Evolutionary conservation across 2,329 filamentous ascomycete species (phyloP), one percentile per base, ranked within the genome.

Genomic region (Ophiobolus disseminans): DNA sequence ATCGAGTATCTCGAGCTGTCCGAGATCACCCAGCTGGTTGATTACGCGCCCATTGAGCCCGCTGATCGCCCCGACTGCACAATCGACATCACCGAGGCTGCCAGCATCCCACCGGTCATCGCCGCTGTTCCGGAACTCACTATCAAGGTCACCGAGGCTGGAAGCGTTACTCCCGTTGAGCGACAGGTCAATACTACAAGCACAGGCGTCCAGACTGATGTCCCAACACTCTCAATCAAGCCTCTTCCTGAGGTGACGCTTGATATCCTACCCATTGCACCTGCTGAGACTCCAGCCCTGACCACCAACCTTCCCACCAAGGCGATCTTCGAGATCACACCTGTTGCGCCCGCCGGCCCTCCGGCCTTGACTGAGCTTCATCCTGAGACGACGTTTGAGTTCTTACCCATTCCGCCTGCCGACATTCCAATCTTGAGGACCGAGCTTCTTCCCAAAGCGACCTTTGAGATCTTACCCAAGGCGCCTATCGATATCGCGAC

Each of bases 1-100:
- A 25, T 48, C 20, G 51, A 57, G 36, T 36, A 42, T 16, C 52
- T 48, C 28, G 55, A 55, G 10, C 20, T 35, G 5, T 43, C 55
- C 17, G 25, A 30, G 2, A 48, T 60, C 45, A 34, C 17, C 19
- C 19, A 35, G 17, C 19, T 49, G 17, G 37, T 40, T 19, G 22
- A 48, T n/a, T 39, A 32, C 36, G 21, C 34, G 16, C 55, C 53
- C 5, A 38, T 49, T 35, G 48, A 30, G 30, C 45, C 49, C 14
- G 21, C 26, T n/a, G n/a, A n/a, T 14, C 3, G 11, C 19, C 11
- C 35, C 40, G 10, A 25, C 21, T 38, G 26, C 30, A 30, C 38
- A 13, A 9, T 48, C 7, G 14, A 30, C 26, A 21, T 43, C 3
- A 32, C 7, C 28, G 31, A 47, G 5, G 22, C 36, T 5, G n/a